These are phyloP conservation scores for Fonsecaea erecta DNA, from an alignment of 2,329 filamentous ascomycete species.

Conservation along the genomic window DNA sequence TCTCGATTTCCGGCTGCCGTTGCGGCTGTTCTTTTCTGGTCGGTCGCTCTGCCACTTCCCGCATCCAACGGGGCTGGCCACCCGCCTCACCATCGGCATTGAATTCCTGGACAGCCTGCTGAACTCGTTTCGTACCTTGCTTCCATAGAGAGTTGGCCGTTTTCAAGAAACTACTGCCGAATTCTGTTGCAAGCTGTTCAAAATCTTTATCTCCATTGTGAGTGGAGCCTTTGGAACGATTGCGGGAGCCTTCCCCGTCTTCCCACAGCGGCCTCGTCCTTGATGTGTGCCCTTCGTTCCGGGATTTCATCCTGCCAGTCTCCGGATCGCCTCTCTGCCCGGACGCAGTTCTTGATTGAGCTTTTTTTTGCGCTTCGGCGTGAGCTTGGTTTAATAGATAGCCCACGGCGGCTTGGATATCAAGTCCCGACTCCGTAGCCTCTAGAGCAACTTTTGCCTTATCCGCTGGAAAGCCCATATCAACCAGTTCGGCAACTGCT, in stretches of 20 bases:
- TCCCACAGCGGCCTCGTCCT: conserved; percentile 34
- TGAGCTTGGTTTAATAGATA: conserved; percentile 93
- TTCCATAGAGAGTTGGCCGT: conserved; percentile 97
- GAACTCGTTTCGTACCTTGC: conserved; percentile 86
- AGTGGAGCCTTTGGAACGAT: conserved; percentile 45
- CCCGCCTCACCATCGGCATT: conserved; percentile 70
- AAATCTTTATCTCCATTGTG: conserved; percentile 69
- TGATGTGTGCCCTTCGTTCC: conserved; percentile 56
- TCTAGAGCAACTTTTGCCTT: conserved; percentile 80
- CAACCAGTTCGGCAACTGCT: conserved; percentile 84
- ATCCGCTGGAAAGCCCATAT: conserved; percentile 90
- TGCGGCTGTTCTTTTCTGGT: conserved; percentile 36
- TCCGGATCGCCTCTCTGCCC: conserved; percentile 26
- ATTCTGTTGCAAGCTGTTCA: conserved; percentile 76
- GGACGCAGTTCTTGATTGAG: conserved; percentile 22
- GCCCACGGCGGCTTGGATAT: conserved; percentile 85
- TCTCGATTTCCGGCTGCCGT: conserved; percentile 26
- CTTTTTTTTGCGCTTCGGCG: conserved; percentile 74
- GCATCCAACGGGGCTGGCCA: conserved; percentile 97
- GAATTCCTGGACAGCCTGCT: conserved; percentile 89
- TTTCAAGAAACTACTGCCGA: conserved; percentile 85
- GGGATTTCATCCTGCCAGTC: conserved; percentile 51
- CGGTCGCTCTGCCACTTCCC: conserved; percentile 60
- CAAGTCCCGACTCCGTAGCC: conserved; percentile 76
- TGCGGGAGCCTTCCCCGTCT: conserved; percentile 7